Conservation (phyloP, 768 basidiomycete species). For the Mycena albidolilacea region DNA sequence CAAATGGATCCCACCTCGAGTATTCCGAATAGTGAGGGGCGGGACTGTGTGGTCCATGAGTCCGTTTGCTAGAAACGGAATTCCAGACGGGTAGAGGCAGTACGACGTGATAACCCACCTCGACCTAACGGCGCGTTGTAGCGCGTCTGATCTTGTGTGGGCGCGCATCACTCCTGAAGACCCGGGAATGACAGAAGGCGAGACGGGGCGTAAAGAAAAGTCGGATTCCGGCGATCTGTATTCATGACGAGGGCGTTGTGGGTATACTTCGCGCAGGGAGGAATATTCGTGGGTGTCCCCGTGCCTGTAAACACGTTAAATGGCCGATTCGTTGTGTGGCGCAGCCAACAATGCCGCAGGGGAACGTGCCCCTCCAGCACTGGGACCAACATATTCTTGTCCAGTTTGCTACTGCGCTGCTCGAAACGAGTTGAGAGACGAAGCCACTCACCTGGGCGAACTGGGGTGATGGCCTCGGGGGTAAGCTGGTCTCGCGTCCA, state of each 20-base stretch:
- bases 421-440: not conserved
- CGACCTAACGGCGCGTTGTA: conserved; percentile 10
- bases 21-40: not conserved
- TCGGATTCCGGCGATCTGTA: conserved; percentile 12
- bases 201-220: conserved; percentile 28
- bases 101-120: conserved; percentile 3
- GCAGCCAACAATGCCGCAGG: not conserved
- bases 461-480: not conserved
- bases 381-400: not conserved
- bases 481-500: conserved; percentile 19
- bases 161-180: conserved; percentile 16
- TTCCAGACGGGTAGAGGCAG: not conserved
- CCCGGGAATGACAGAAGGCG: not conserved
- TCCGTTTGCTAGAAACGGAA: conserved; percentile 5
- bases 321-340: conserved; percentile 22
- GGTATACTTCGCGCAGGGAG: conserved; percentile 16
- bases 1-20: conserved; percentile 2
- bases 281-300: not conserved
- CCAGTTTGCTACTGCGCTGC: conserved; percentile 5
- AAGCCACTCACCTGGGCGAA: conserved; percentile 16
- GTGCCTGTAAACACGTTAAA: conserved; percentile 27
- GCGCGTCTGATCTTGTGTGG: conserved; percentile 22
- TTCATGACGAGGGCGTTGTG: conserved; percentile 10
- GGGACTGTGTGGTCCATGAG: not conserved
- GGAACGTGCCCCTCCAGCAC: not conserved